These are phyloP conservation scores for Diaporthe ampelina DNA, from an alignment of 2,329 filamentous ascomycete species.

Conservation along the genomic window DNA sequence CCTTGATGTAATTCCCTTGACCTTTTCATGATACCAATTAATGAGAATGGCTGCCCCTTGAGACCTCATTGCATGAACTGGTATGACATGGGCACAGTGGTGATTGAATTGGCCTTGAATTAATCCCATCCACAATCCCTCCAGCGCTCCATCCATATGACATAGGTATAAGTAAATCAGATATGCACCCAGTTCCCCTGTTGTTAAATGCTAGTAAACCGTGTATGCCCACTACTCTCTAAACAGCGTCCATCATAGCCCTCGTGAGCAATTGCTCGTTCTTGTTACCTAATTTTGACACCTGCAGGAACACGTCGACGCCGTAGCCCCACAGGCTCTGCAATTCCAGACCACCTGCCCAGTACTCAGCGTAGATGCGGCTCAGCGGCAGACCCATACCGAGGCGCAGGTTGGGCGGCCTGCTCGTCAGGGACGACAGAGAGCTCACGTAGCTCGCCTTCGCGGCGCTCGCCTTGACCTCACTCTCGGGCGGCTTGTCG, in stretches of 20 bases:
- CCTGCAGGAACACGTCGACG: constrained; percentile 95
- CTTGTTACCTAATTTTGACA: constrained; percentile 96
- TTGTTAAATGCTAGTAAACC: background rate
- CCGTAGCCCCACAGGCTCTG: constrained; percentile 97
- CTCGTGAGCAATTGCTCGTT: constrained; percentile 91
- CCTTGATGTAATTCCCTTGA: constrained; percentile 63
- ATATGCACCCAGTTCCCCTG: background rate
- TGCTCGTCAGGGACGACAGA: constrained; percentile 82
- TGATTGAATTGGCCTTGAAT: constrained; percentile 1
- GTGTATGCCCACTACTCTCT: constrained; percentile 43
- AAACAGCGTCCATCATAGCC: constrained; percentile 83
- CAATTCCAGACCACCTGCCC: constrained; percentile 91
- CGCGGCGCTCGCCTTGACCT: constrained; percentile 35
- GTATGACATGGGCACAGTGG: constrained; percentile 11
- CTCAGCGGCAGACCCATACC: constrained; percentile 96
- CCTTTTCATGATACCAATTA: constrained; percentile 65
- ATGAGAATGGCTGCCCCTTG: constrained; percentile 54
- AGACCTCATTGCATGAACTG: constrained; percentile 29
- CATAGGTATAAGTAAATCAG: background rate
- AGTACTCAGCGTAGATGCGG: constrained; percentile 96
- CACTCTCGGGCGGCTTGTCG: constrained; percentile 49
- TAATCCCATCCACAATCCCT: too few species aligned
- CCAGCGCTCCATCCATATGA: background rate
- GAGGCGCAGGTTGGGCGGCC: constrained; percentile 87
- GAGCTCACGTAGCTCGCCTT: constrained; percentile 69